Conservation (phyloP, 352 stramenopile species). For the Thalassiosira allenii region DNA sequence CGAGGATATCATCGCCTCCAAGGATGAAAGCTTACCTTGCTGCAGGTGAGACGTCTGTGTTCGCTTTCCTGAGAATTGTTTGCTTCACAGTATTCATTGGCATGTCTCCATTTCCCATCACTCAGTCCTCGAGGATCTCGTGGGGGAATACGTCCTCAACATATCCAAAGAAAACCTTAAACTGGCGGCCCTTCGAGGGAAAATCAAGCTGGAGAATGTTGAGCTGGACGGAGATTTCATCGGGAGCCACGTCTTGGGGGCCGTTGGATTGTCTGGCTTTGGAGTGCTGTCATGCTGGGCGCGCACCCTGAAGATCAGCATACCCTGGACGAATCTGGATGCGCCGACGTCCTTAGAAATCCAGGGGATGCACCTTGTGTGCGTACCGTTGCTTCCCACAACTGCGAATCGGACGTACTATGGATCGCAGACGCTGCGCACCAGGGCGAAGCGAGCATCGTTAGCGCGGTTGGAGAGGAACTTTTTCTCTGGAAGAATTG, state of each 20-base stretch:
- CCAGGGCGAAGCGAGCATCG: slow-evolving; percentile 75
- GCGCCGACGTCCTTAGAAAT: slow-evolving; percentile 77
- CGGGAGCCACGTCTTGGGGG: slow-evolving; percentile 75
- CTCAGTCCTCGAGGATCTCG: slow-evolving; percentile 78
- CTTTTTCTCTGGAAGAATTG: slow-evolving; percentile 78
- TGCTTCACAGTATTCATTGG: not conserved
- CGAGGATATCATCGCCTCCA: no score
- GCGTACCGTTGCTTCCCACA: slow-evolving; percentile 76
- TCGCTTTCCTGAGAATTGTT: not conserved
- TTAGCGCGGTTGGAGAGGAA: slow-evolving; percentile 82
- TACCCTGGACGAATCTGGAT: slow-evolving; percentile 81
- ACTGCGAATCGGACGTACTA: slow-evolving; percentile 75
- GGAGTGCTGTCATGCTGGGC: slow-evolving; percentile 81
- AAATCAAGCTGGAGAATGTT: slow-evolving; percentile 85
- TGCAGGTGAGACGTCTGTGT: slow-evolving; percentile 4
- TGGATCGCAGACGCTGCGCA: slow-evolving; percentile 68
- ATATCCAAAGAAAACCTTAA: slow-evolving; percentile 85
- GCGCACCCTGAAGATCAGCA: slow-evolving; percentile 65
- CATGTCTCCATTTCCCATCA: not conserved
- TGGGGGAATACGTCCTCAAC: slow-evolving; percentile 85
- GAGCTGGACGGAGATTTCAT: slow-evolving; percentile 85
- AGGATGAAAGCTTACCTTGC: slow-evolving; percentile 26
- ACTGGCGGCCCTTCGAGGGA: slow-evolving; percentile 74
- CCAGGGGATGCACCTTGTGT: slow-evolving; percentile 78
- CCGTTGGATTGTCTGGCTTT: slow-evolving; percentile 79